Evolutionary conservation across 2,329 filamentous ascomycete genomes (phyloP), one percentile per base, ranked within the genome.

Genomic region (Colletotrichum sp.): DNA sequence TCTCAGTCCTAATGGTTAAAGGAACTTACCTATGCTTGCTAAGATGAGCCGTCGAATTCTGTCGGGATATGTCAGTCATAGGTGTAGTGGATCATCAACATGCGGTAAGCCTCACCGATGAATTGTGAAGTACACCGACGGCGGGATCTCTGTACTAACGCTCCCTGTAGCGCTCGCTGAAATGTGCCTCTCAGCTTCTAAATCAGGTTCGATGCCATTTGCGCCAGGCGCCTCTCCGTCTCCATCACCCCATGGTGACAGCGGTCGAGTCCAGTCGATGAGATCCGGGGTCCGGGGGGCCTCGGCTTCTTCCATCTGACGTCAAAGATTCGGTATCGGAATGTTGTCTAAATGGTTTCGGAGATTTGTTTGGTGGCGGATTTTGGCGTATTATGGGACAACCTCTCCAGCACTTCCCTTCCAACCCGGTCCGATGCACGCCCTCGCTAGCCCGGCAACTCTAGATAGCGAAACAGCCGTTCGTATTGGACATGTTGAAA

Each of bases 201-300:
- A n/a, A 44, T 75, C 72, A 8, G 55, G 52, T 8, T 36, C 72
- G 10, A 44, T n/a, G 39, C 60, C 60, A 60, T 55, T 62, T 16
- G 62, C 64, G 26, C 36, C 57, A 6, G 13, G 64, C 39, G 55
- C 55, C 3, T 63, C 44, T 34, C 26, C 57, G n/a, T 73, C 34
- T 28, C 26, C 72, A 21, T 75, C 72, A 67, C 21, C 64, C 73
- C 73, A 76, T 64, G 73, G 73, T 16, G 73, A 76, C 32, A 76
- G 26, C n/a, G 73, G 73, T 34, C 73, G 73, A 73, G 63, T 64
- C 73, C 73, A 76, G 44, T 76, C 73, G 59, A 76, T 76, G 55
- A 76, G 44, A 67, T 76, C 73, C 44, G 73, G 73, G 30, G 73
- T 76, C 16, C 64, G 55, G 44, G 73, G 73, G 12, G 8, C 21